These are phyloP conservation scores for Rhododendron kiyosumense DNA, from an alignment of 148 eudicot genomes.

Conservation along the genomic window DNA sequence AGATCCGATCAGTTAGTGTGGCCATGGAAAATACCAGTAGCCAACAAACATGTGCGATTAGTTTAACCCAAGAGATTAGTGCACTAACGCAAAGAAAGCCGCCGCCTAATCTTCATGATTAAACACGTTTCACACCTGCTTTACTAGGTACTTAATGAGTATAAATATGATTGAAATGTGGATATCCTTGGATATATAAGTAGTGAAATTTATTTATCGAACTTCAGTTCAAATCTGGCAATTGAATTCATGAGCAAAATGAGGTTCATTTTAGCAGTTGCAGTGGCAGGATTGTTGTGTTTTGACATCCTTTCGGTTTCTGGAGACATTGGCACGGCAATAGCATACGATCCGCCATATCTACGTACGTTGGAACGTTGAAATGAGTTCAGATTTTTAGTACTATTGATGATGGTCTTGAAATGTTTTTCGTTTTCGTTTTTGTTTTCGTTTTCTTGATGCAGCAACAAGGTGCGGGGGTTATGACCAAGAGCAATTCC, in stretches of 20 bases:
- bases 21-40: neutral
- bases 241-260: neutral
- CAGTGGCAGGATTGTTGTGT: neutral
- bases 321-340: conserved; percentile 20
- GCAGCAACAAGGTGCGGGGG: conserved; percentile 20
- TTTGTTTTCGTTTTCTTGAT: neutral
- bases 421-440: neutral
- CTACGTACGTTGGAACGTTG: conserved; percentile 5
- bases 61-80: neutral
- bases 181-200: neutral
- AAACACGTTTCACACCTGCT: neutral
- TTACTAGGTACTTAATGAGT: neutral
- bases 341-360: conserved; percentile 15
- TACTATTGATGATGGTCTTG: too few relatives aligned
- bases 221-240: neutral
- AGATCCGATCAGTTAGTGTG: neutral
- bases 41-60: neutral
- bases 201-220: neutral
- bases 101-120: neutral
- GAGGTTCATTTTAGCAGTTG: conserved; percentile 11
- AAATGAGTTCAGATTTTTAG: neutral
- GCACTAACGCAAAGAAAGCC: neutral
- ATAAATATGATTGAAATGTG: conserved; percentile 2
- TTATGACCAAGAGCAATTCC: conserved; percentile 14
- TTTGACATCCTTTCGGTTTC: neutral